Evolutionary conservation across 768 basidiomycete species (phyloP).

Genomic region (Filobasidium floriforme): DNA sequence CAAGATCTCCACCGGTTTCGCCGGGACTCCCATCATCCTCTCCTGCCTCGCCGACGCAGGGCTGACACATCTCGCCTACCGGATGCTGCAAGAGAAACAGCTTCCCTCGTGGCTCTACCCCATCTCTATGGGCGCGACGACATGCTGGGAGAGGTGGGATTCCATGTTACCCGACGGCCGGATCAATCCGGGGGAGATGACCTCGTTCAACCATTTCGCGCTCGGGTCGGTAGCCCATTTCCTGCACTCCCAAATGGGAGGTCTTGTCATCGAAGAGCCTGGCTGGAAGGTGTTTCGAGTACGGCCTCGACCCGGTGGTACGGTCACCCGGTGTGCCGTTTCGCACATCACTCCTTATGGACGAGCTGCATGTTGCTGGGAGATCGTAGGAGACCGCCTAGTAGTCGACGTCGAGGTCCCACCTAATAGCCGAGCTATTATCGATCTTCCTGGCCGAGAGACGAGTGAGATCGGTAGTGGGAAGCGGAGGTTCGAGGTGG

Average conservation of each 20-base stretch:
- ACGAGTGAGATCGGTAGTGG: slow-evolving; percentile 29
- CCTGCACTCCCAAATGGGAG: slow-evolving; percentile 32
- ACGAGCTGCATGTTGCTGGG: slow-evolving; percentile 24
- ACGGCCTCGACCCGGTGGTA: slow-evolving; percentile 34
- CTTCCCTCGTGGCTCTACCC: slow-evolving; percentile 32
- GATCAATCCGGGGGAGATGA: slow-evolving; percentile 41
- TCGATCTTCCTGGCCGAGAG: slow-evolving; percentile 27
- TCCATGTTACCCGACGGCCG: slow-evolving; percentile 32
- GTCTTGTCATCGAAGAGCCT: slow-evolving; percentile 25
- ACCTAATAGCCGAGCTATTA: slow-evolving; percentile 28
- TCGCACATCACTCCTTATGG: slow-evolving; percentile 27
- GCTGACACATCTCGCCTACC: slow-evolving; percentile 31
- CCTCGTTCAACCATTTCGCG: slow-evolving; percentile 40
- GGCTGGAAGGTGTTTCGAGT: slow-evolving; percentile 32
- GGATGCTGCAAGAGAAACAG: slow-evolving; percentile 35
- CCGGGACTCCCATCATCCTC: slow-evolving; percentile 39
- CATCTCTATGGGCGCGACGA: slow-evolving; percentile 30
- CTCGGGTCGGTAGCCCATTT: slow-evolving; percentile 30
- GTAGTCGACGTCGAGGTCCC: slow-evolving; percentile 27
- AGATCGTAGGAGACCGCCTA: slow-evolving; percentile 21
- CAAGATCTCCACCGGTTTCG: slow-evolving; percentile 39
- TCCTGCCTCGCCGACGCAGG: slow-evolving; percentile 27
- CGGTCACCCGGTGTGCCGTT: slow-evolving; percentile 28
- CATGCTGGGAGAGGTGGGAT: slow-evolving; percentile 41
- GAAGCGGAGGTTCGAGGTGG: slow-evolving; percentile 14